A percentile compares a stretch with the other conserved stretches of the same genome.
phyloP scores from a whole-genome alignment of 163 green algal genomes.

The Chlorella variabilis region DNA sequence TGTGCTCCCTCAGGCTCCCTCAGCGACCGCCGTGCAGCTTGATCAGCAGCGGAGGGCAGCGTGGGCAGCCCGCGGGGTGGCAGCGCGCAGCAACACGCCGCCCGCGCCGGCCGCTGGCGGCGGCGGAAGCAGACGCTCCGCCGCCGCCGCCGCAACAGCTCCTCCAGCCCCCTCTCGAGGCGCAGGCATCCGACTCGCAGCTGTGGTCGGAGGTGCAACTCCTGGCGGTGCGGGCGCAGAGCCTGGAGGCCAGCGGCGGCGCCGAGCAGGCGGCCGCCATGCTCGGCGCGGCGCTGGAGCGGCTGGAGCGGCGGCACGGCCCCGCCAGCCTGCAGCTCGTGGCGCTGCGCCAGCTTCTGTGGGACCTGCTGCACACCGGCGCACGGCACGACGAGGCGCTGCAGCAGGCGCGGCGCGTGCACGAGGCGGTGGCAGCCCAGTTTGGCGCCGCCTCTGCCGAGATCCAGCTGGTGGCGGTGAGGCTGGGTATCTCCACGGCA shows the following conservation, averaged over 20 bases:
- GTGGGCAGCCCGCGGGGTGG: no score
- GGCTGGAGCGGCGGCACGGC: not conserved
- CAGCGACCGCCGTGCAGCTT: no score
- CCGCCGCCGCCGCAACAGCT: no score
- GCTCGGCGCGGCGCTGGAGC: not conserved
- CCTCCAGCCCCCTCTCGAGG: no score
- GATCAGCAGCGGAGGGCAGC: no score
- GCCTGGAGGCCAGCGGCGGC: not conserved
- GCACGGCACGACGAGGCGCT: conserved; percentile 17
- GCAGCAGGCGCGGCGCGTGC: not conserved
- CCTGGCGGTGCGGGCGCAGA: conserved; percentile 1
- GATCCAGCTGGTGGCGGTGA: conserved; percentile 20
- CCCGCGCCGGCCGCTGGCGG: no score
- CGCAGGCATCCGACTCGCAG: no score
- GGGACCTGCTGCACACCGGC: not conserved
- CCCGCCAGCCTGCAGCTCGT: not conserved
- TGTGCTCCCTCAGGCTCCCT: no score
- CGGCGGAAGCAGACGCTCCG: not conserved
- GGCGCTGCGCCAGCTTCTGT: conserved; percentile 24
- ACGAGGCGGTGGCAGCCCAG: not conserved
- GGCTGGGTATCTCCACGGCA: conserved; percentile 16
- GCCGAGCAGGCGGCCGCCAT: not conserved
- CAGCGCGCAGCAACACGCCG: no score
- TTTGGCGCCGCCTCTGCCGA: conserved; percentile 6
- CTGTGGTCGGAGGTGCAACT: not conserved